Conservation (phyloP, 2,329 filamentous ascomycete species). For the Cylindrodendrum hubeiense region DNA sequence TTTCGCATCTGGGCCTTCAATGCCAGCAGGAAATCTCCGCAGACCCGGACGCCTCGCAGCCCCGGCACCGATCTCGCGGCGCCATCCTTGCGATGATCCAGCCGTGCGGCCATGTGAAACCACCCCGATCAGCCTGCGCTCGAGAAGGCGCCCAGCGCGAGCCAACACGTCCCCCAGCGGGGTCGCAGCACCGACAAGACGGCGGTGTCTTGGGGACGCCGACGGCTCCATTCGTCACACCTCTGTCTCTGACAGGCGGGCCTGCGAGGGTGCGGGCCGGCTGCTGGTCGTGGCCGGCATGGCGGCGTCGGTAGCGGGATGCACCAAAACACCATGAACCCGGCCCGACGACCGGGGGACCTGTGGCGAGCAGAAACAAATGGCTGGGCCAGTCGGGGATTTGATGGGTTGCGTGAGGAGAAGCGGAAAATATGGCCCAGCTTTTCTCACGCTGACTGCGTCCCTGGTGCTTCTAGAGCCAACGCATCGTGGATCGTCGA, state of each 20-base stretch:
- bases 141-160: neutral
- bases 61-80: neutral
- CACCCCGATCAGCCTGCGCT: neutral
- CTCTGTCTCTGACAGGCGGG: neutral
- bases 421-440: neutral
- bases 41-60: neutral
- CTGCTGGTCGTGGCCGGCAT: neutral
- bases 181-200: neutral
- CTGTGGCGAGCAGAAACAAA: neutral
- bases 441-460: conserved; percentile 8
- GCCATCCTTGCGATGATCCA: neutral
- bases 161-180: neutral
- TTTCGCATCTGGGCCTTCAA: neutral
- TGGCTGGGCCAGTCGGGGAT: neutral
- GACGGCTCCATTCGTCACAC: neutral
- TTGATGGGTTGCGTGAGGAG: neutral
- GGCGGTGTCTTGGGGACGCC: neutral
- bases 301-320: neutral
- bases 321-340: neutral
- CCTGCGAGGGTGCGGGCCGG: too few relatives aligned
- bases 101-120: neutral
- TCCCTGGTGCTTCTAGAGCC: conserved; percentile 2
- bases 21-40: neutral
- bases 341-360: neutral
- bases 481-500: conserved; percentile 5